Evolutionary conservation across 805 yeast genomes (phyloP).

Genomic region (Clavispora asparagi): DNA sequence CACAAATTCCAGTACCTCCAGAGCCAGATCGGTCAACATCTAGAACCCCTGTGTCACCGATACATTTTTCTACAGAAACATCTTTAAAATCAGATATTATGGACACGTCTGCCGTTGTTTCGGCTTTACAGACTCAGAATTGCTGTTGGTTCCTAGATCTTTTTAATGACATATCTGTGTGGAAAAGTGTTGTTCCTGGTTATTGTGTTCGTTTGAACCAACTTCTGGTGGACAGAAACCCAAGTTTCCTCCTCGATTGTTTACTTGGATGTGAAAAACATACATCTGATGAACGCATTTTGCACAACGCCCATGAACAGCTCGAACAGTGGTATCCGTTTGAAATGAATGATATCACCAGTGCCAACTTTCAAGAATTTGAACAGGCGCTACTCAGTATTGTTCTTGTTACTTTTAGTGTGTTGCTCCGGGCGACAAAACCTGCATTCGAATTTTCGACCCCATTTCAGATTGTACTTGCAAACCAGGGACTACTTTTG

Average conservation of each 20-base stretch:
- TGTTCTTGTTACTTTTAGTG: slow-evolving; percentile 22
- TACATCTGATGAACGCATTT: slow-evolving; percentile 5
- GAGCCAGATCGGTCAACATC: not conserved
- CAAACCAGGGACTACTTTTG: slow-evolving; percentile 29
- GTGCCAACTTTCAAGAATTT: slow-evolving; percentile 13
- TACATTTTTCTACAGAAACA: not conserved
- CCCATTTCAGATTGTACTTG: slow-evolving; percentile 14
- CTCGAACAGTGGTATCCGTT: slow-evolving; percentile 19
- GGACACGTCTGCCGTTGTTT: not conserved
- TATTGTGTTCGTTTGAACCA: slow-evolving; percentile 22
- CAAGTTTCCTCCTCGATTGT: slow-evolving; percentile 23
- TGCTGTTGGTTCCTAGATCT: slow-evolving; percentile 37
- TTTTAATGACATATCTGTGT: slow-evolving; percentile 32
- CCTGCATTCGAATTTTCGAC: slow-evolving; percentile 7
- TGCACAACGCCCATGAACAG: slow-evolving; percentile 17
- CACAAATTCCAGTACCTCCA: slow-evolving; percentile 2
- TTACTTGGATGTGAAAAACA: slow-evolving; percentile 23
- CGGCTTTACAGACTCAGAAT: slow-evolving; percentile 18
- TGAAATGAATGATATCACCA: slow-evolving; percentile 6
- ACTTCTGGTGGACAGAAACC: slow-evolving; percentile 7
- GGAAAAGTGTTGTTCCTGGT: slow-evolving; percentile 33
- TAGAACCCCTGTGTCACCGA: not conserved
- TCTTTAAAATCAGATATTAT: not conserved
- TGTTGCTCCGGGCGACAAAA: slow-evolving; percentile 11
- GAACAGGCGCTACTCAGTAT: slow-evolving; percentile 29